A percentile compares a stretch with the other conserved stretches of the same genome.
These are phyloP conservation scores for Trichoderma cornu-damae DNA, from an alignment of 2,329 filamentous ascomycete genomes.

Conservation along the genomic window DNA sequence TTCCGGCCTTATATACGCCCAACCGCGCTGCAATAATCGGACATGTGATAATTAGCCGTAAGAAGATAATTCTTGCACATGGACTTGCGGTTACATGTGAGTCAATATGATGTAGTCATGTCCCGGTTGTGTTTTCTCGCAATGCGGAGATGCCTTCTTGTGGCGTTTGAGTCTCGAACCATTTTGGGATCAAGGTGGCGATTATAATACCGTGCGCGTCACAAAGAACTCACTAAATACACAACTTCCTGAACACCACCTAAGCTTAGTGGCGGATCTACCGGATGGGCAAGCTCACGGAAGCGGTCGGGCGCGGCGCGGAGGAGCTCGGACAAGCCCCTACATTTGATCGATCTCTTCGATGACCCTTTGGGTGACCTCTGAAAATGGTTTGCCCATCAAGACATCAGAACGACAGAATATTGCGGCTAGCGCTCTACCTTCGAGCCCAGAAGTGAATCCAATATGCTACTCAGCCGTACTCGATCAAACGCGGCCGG, in stretches of 20 bases:
- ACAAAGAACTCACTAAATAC: not conserved
- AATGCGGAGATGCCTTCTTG: not conserved
- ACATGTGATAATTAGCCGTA: not conserved
- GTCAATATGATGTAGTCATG: not conserved
- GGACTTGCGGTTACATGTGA: not conserved
- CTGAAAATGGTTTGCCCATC: not conserved
- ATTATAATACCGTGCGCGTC: not conserved
- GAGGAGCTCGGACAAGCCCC: not conserved
- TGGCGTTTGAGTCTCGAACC: constrained; percentile 10
- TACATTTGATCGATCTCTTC: not conserved
- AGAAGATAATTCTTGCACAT: not conserved
- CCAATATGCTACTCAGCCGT: constrained; percentile 12
- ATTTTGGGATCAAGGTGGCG: not conserved
- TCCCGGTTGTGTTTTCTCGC: not conserved
- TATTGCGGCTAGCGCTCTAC: not conserved
- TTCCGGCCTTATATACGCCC: not conserved
- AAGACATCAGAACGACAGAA: not conserved
- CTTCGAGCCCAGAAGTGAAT: not conserved
- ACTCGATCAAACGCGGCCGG: constrained; percentile 27
- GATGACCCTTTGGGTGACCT: too few species aligned
- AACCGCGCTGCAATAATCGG: not conserved
- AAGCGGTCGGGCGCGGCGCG: not conserved
- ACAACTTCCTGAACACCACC: not conserved
- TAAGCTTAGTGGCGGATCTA: constrained; percentile 8
- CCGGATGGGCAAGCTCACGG: constrained; percentile 6